Evolutionary conservation across 805 yeast genomes (phyloP), one percentile per base, ranked within the genome.

Genomic region (Saccharomycopsis amapae): DNA sequence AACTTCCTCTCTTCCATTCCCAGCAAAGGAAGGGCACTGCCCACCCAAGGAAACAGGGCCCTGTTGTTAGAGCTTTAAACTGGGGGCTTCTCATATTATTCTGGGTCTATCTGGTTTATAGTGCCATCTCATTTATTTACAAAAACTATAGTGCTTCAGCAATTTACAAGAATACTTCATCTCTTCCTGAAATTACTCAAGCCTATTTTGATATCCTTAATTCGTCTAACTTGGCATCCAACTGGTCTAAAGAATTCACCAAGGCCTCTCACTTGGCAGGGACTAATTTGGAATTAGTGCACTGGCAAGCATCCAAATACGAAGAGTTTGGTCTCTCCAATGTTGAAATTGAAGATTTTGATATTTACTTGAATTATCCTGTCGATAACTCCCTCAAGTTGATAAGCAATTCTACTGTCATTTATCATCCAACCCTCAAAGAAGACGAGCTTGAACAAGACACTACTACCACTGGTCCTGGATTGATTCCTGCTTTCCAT

Each of bases 401-500:
- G 23, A 5, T 42, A 17, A 19, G 18, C 36, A 59, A 59, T 3
- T 61, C 54, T 20, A 41, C 56, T 0, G 58, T 74, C 6, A 58
- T 69, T 28, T 76, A 69, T 57, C 65, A 68, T 46, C 83, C 90
- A 5, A 62, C 75, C 3, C 63, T 76, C 34, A 67, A 64, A 37
- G 81, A 76, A 57, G 80, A 76, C 50, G 67, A 56, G 15, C 56
- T 84, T 42, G 62, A 64, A 40, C 78, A 76, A 52, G 82, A 78
- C 52, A 63, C 66, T 39, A 63, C 67, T 9, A 66, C 71, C 1
- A 42, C 60, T 49, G 57, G 62, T 59, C 66, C 67, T 24, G 75
- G 71, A 49, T 61, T 69, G 30, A 71, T 81, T 22, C 89, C 88
- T 12, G 79, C 87, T 0, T 85, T 84, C 65, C 80, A 81, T 58